A percentile compares a stretch with the other conserved stretches of the same genome.
These are phyloP conservation scores for Monosporascus sp. DNA, from an alignment of 2,329 filamentous ascomycete genomes.

Conservation along the genomic window DNA sequence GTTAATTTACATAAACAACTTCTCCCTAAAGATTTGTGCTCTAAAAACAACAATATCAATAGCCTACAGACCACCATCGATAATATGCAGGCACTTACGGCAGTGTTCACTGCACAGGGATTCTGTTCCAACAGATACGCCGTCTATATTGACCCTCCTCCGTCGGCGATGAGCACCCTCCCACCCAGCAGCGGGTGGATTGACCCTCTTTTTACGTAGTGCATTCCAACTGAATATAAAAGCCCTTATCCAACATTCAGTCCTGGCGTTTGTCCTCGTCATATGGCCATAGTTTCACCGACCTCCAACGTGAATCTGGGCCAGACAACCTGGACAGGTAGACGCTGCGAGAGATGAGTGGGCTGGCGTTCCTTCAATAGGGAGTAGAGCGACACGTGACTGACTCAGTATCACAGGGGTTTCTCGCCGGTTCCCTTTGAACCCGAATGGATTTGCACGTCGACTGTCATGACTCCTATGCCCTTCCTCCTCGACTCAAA, in stretches of 20 bases:
- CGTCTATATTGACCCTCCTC: slow-evolving; percentile 19
- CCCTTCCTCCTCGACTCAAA: slow-evolving; percentile 23
- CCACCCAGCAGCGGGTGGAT: slow-evolving; percentile 25
- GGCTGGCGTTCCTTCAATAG: not conserved
- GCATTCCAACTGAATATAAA: slow-evolving; percentile 22
- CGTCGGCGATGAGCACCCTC: slow-evolving; percentile 17
- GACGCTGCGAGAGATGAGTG: slow-evolving; percentile 24
- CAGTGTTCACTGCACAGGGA: slow-evolving; percentile 18
- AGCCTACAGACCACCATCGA: not conserved
- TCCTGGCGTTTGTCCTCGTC: slow-evolving; percentile 22
- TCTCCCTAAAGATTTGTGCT: not conserved
- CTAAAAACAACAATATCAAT: not conserved
- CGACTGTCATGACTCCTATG: slow-evolving; percentile 21
- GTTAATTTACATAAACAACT: not conserved
- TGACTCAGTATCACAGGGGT: slow-evolving; percentile 11
- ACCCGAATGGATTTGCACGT: slow-evolving; percentile 19
- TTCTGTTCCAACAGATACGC: slow-evolving; percentile 24
- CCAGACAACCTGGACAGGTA: slow-evolving; percentile 20
- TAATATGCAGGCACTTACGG: slow-evolving; percentile 20
- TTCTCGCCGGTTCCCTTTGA: slow-evolving; percentile 17
- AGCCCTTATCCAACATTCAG: slow-evolving; percentile 21
- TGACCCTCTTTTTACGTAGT: slow-evolving; percentile 24
- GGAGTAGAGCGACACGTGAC: slow-evolving; percentile 2
- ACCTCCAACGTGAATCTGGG: slow-evolving; percentile 5
- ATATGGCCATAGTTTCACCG: slow-evolving; percentile 20